A percentile compares a stretch with the other conserved stretches of the same genome.
Evolutionary conservation across 345 rosid genomes (phyloP).

Genomic region (Pugionium dolabratum): DNA sequence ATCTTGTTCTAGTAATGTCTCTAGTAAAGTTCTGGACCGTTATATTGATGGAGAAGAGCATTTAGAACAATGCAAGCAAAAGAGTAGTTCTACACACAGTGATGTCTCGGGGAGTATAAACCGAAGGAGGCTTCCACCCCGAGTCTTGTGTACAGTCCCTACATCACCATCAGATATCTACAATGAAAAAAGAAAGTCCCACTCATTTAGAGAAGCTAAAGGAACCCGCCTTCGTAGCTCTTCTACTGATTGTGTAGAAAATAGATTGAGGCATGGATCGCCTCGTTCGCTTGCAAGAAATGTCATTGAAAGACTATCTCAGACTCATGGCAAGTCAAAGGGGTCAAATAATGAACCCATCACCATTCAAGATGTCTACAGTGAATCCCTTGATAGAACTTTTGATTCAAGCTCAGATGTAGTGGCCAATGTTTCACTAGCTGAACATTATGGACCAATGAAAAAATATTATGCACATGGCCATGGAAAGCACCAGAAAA

Average conservation of each 20-base stretch:
- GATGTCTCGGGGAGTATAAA: conserved; percentile 46
- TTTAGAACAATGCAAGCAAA: conserved; percentile 55
- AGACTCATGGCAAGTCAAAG: conserved; percentile 54
- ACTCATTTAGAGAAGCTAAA: conserved; percentile 74
- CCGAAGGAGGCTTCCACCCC: conserved; percentile 65
- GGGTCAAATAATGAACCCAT: conserved; percentile 60
- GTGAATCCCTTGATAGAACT: conserved; percentile 51
- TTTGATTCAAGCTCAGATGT: conserved; percentile 50
- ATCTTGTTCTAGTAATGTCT: conserved; percentile 64
- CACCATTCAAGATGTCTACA: conserved; percentile 76
- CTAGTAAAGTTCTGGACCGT: conserved; percentile 81
- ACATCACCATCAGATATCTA: conserved; percentile 59
- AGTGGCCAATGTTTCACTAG: conserved; percentile 44
- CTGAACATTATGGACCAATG: conserved; percentile 50
- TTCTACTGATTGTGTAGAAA: conserved; percentile 65
- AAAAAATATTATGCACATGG: conserved; percentile 40
- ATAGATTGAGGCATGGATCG: conserved; percentile 66
- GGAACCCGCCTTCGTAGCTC: conserved; percentile 47
- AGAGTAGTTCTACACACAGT: conserved; percentile 48
- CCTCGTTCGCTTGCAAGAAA: conserved; percentile 80
- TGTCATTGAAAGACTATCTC: conserved; percentile 85
- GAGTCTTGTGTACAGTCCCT: conserved; percentile 61
- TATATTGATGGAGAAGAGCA: conserved; percentile 94
- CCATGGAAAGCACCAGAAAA: conserved; percentile 42
- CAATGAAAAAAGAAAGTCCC: conserved; percentile 58